These are phyloP conservation scores for Bruguiera hainesii DNA, from an alignment of 441 rosid species.

Conservation along the genomic window DNA sequence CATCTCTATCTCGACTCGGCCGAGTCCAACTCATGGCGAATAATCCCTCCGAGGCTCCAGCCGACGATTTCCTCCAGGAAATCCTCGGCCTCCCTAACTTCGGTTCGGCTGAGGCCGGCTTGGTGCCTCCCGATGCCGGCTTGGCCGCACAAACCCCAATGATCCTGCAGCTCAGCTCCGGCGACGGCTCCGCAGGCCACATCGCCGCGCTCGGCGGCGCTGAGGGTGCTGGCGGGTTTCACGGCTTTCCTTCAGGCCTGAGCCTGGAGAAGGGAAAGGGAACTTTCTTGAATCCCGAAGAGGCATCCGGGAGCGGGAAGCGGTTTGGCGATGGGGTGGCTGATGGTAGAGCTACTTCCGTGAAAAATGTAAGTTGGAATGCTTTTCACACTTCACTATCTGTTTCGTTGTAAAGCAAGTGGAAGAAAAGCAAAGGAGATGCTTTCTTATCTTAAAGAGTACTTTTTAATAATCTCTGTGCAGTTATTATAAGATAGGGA, in stretches of 20 bases:
- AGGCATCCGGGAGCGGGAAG: conserved; percentile 72
- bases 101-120: conserved; percentile 38
- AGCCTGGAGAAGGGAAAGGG: conserved; percentile 94
- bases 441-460: too few species aligned
- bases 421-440: too few species aligned
- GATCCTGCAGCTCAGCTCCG: conserved; percentile 84
- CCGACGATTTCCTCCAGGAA: conserved; percentile 91
- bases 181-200: conserved; percentile 58
- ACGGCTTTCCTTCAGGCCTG: conserved; percentile 79
- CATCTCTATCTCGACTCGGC: conserved; percentile 11
- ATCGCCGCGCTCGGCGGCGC: conserved; percentile 45
- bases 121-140: conserved; percentile 23
- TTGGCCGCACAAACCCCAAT: conserved; percentile 51
- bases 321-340: conserved; percentile 62
- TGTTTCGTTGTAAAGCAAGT: not conserved
- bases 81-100: conserved; percentile 74
- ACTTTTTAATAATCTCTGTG: too few species aligned
- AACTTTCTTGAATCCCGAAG: conserved; percentile 71
- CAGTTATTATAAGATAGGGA: too few species aligned
- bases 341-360: conserved; percentile 52
- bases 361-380: conserved; percentile 59
- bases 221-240: conserved; percentile 51
- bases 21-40: conserved; percentile 41
- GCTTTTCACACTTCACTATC: not conserved
- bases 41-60: conserved; percentile 52